These are phyloP conservation scores for Acanthamoeba castellanii DNA, from an alignment of 208 protist genomes.

Conservation along the genomic window DNA sequence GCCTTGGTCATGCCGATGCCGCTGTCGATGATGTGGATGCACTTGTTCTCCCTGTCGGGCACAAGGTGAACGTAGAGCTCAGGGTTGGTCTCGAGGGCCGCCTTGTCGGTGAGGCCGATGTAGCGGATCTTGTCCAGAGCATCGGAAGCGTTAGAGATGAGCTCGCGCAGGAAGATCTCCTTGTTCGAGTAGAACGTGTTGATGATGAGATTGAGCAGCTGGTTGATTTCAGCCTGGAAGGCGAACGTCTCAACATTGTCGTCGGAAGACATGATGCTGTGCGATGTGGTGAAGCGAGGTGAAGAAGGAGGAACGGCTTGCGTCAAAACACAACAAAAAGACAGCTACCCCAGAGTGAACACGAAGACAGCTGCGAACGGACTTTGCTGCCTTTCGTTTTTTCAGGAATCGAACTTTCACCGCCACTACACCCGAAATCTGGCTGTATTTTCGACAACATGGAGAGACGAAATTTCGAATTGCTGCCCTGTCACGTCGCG, in stretches of 20 bases:
- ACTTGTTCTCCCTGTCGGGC: conserved; percentile 97
- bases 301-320: no score
- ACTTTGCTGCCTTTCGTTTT: no score
- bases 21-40: conserved; percentile 96
- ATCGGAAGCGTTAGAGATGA: conserved; percentile 99
- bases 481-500: no score
- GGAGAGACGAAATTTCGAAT: no score
- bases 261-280: no score
- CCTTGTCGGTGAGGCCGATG: conserved; percentile 95
- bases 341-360: no score
- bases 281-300: no score
- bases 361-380: no score
- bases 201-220: conserved; percentile 99
- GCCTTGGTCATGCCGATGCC: conserved; percentile 99
- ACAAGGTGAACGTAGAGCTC: conserved; percentile 97
- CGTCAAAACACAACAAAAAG: no score
- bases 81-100: conserved; percentile 93
- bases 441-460: no score
- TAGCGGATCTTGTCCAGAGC: conserved; percentile 99
- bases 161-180: conserved; percentile 99
- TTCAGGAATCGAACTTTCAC: no score
- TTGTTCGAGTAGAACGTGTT: conserved; percentile 99
- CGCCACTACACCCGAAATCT: no score
- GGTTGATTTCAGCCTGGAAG: conserved; percentile 97
- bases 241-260: conserved; percentile 75